phyloP scores from a whole-genome alignment of 1,139 yeast genomes.

The Suhomyces panamericanus region DNA sequence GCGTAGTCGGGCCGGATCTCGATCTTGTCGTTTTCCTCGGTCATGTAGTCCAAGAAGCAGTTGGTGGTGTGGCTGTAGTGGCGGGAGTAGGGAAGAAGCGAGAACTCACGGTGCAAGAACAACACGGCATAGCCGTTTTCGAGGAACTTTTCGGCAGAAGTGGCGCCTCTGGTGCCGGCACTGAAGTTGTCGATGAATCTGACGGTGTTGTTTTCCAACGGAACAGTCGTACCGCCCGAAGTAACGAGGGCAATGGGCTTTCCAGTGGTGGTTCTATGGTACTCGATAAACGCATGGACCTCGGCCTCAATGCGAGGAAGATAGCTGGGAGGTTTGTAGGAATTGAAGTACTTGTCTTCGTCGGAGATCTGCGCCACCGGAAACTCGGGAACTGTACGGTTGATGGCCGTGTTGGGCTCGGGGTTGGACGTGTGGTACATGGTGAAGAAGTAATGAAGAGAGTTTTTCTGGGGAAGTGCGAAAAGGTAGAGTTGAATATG shows the following conservation, averaged over 20 bases:
- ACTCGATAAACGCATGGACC: slow-evolving; percentile 59
- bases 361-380: slow-evolving; percentile 76
- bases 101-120: slow-evolving; percentile 88
- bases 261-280: slow-evolving; percentile 38
- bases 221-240: slow-evolving; percentile 98
- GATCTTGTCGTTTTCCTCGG: slow-evolving; percentile 52
- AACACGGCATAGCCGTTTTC: slow-evolving; percentile 88
- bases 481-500: background rate
- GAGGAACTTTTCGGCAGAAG: slow-evolving; percentile 88
- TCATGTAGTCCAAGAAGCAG: slow-evolving; percentile 82
- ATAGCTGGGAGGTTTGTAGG: slow-evolving; percentile 74
- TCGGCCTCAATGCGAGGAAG: slow-evolving; percentile 59
- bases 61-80: slow-evolving; percentile 84
- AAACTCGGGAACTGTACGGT: slow-evolving; percentile 69
- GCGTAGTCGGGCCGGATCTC: slow-evolving; percentile 63
- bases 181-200: slow-evolving; percentile 94
- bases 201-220: slow-evolving; percentile 93
- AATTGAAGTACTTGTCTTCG: slow-evolving; percentile 72
- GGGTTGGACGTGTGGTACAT: slow-evolving; percentile 65
- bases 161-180: slow-evolving; percentile 97
- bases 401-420: slow-evolving; percentile 71
- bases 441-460: background rate
- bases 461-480: slow-evolving; percentile 6
- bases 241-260: slow-evolving; percentile 78
- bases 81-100: slow-evolving; percentile 86